These are phyloP conservation scores for Candida ponderosae DNA, from an alignment of 805 yeast species.

Conservation along the genomic window DNA sequence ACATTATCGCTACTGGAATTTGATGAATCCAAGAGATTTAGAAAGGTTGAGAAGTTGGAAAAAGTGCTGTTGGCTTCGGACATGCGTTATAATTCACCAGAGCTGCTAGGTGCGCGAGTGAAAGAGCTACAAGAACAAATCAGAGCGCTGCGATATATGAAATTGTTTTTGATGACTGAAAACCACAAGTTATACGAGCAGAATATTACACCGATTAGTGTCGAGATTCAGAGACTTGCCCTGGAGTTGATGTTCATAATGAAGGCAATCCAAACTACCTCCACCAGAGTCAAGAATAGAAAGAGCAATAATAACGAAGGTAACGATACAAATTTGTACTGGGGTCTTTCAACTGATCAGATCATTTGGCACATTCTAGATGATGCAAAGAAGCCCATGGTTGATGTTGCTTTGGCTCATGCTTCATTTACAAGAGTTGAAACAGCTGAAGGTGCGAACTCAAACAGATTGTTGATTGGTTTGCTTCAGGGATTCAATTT, in stretches of 20 bases:
- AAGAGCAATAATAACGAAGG: conserved; percentile 11
- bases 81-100: conserved; percentile 27
- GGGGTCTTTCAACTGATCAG: conserved; percentile 44
- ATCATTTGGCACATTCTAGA: conserved; percentile 53
- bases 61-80: conserved; percentile 50
- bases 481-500: conserved; percentile 47
- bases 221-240: conserved; percentile 24
- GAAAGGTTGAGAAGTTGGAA: conserved; percentile 37
- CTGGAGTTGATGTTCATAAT: conserved; percentile 34
- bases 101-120: conserved; percentile 33
- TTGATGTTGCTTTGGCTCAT: conserved; percentile 44
- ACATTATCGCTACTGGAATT: conserved; percentile 34
- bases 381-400: conserved; percentile 36
- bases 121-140: conserved; percentile 39
- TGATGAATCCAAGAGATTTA: conserved; percentile 26
- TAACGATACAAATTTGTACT: conserved; percentile 27
- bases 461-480: conserved; percentile 36
- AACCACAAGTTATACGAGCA: conserved; percentile 25
- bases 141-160: conserved; percentile 31
- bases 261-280: conserved; percentile 31
- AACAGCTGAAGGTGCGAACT: conserved; percentile 43
- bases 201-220: conserved; percentile 28
- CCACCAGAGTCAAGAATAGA: conserved; percentile 19
- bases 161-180: conserved; percentile 31
- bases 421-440: conserved; percentile 42